Evolutionary conservation across 2,329 filamentous ascomycete genomes (phyloP).

Genomic region (Colletotrichum viniferum): DNA sequence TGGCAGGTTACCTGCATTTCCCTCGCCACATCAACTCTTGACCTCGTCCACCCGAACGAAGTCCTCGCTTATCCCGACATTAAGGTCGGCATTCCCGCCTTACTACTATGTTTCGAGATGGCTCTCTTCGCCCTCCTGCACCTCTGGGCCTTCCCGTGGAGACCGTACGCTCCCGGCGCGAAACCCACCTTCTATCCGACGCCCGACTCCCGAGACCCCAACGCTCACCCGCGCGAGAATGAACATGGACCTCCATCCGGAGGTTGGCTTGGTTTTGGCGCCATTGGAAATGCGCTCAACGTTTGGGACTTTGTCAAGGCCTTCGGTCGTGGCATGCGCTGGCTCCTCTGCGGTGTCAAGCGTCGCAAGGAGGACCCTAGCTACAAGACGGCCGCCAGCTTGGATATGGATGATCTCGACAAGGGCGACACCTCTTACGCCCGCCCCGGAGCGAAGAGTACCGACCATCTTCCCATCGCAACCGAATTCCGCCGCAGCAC

Average conservation of each 20-base stretch:
- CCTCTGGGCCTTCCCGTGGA: constrained; percentile 81
- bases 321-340: constrained; percentile 76
- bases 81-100: constrained; percentile 78
- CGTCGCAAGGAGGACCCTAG: constrained; percentile 58
- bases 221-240: constrained; percentile 47
- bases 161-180: constrained; percentile 62
- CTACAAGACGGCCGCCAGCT: constrained; percentile 44
- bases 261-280: constrained; percentile 67
- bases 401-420: constrained; percentile 43
- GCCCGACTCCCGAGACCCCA: constrained; percentile 43
- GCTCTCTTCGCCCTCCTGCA: constrained; percentile 79
- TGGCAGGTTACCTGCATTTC: constrained; percentile 72
- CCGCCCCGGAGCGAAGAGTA: constrained; percentile 34
- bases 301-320: constrained; percentile 85
- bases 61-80: constrained; percentile 75
- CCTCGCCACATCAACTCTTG: constrained; percentile 59
- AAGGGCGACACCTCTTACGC: constrained; percentile 28
- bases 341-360: constrained; percentile 78
- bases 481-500: constrained; percentile 40
- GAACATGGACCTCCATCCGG: constrained; percentile 59
- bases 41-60: constrained; percentile 64
- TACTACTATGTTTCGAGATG: constrained; percentile 86
- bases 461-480: constrained; percentile 43
- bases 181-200: constrained; percentile 52
- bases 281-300: constrained; percentile 75